Percentiles rank a stretch among this genome's conserved stretches.
These are phyloP conservation scores for Pseudocercospora vitis DNA, from an alignment of 2,329 filamentous ascomycete genomes.

Conservation along the genomic window DNA sequence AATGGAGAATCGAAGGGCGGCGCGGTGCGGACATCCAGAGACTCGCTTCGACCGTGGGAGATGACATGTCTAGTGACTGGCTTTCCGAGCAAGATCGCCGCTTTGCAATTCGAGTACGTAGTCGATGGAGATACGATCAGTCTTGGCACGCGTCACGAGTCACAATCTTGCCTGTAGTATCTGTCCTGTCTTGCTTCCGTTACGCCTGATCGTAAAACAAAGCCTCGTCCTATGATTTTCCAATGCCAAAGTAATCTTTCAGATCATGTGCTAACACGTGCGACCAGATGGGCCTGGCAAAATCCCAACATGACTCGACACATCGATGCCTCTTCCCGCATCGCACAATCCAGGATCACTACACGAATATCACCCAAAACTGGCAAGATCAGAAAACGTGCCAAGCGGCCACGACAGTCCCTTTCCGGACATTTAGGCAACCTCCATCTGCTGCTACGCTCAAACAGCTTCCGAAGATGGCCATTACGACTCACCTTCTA, in stretches of 20 bases:
- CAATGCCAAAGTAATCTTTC: too few relatives aligned
- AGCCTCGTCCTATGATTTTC: too few relatives aligned
- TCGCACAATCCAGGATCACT: conserved; percentile 49
- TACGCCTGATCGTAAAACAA: too few relatives aligned
- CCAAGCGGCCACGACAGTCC: conserved; percentile 59
- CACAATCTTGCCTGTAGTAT: background rate
- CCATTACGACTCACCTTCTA: conserved; percentile 82
- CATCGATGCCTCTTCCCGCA: conserved; percentile 64
- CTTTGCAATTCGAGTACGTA: conserved; percentile 90
- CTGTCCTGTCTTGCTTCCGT: conserved; percentile 1
- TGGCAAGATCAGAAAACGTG: conserved; percentile 48
- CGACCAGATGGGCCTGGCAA: conserved; percentile 79
- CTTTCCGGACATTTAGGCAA: conserved; percentile 73
- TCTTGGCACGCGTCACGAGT: background rate
- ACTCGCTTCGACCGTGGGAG: conserved; percentile 78
- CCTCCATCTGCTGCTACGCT: conserved; percentile 74
- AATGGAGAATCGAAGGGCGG: conserved; percentile 84
- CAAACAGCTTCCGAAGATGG: conserved; percentile 79
- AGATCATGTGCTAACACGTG: conserved; percentile 5
- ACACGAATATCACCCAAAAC: conserved; percentile 40
- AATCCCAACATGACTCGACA: conserved; percentile 80
- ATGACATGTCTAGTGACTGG: conserved; percentile 85
- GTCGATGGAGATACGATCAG: background rate
- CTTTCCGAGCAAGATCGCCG: conserved; percentile 82
- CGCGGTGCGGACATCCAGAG: conserved; percentile 70